Percentiles rank a stretch among this genome's conserved stretches.
phyloP scores from a whole-genome alignment of 164 flowering plant species.

The Umbilicus rupestris region DNA sequence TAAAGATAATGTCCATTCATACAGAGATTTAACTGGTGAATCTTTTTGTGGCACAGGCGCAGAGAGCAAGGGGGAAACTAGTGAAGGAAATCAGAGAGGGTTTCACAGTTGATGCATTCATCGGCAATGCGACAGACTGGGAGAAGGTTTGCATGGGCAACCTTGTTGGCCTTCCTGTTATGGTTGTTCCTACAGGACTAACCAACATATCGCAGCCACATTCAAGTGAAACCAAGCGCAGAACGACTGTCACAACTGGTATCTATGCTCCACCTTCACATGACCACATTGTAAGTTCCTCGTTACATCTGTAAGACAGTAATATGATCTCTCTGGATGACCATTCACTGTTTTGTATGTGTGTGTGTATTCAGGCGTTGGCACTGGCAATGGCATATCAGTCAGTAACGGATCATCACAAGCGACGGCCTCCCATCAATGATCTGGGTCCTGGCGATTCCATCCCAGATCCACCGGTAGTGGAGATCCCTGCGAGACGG shows the following conservation, averaged over 20 bases:
- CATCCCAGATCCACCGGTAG: slow-evolving; percentile 27
- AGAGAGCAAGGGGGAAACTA: slow-evolving; percentile 76
- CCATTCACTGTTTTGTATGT: neutral
- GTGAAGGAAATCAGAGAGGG: slow-evolving; percentile 54
- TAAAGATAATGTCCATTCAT: neutral
- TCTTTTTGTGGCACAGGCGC: slow-evolving; percentile 43
- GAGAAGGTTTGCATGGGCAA: slow-evolving; percentile 86
- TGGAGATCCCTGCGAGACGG: slow-evolving; percentile 16
- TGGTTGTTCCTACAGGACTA: slow-evolving; percentile 75
- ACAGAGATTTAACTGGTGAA: neutral
- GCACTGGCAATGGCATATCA: slow-evolving; percentile 91
- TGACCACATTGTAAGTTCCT: slow-evolving; percentile 67
- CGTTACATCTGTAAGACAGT: neutral
- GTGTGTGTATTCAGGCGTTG: slow-evolving; percentile 47
- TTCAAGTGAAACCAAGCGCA: slow-evolving; percentile 32
- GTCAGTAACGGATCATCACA: slow-evolving; percentile 74
- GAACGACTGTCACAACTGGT: slow-evolving; percentile 65
- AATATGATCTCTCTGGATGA: neutral
- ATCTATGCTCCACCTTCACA: slow-evolving; percentile 75
- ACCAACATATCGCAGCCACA: slow-evolving; percentile 41
- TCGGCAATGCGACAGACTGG: slow-evolving; percentile 90
- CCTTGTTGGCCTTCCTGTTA: slow-evolving; percentile 78
- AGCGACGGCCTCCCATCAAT: slow-evolving; percentile 72
- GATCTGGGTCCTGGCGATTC: slow-evolving; percentile 50
- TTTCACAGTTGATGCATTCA: slow-evolving; percentile 76